A percentile compares a stretch with the other conserved stretches of the same genome.
Conservation (phyloP, 2,329 filamentous ascomycete genomes). For the Clathrospora elynae region DNA sequence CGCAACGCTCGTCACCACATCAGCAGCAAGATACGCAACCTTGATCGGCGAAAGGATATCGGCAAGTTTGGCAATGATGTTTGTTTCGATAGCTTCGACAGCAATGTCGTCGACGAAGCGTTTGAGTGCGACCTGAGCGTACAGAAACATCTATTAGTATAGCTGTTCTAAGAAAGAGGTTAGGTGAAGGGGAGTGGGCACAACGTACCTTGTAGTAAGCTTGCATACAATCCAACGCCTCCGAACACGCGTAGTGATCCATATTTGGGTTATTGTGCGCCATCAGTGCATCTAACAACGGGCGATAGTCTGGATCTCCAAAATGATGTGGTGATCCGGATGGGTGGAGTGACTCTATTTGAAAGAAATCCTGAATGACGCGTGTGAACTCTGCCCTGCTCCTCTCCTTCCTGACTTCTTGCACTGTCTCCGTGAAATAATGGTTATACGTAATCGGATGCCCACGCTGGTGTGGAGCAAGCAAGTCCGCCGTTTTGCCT, state of each 20-base stretch:
- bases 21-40: too few species aligned
- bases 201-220: conserved; percentile 54
- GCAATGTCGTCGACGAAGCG: too few species aligned
- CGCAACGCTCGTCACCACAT: too few species aligned
- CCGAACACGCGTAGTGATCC: conserved; percentile 46
- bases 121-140: too few species aligned
- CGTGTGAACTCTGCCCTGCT: conserved; percentile 31
- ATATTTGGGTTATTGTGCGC: conserved; percentile 42
- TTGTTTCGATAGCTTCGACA: too few species aligned
- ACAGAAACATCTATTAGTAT: too few species aligned
- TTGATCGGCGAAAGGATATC: too few species aligned
- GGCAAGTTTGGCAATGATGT: too few species aligned
- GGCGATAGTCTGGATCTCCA: conserved; percentile 9
- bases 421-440: conserved; percentile 45
- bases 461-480: conserved; percentile 1
- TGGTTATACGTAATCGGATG: conserved; percentile 53
- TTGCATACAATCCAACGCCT: conserved; percentile 37
- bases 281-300: conserved; percentile 10
- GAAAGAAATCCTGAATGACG: conserved; percentile 5
- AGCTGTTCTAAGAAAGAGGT: too few species aligned
- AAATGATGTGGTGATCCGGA: conserved; percentile 4
- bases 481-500: conserved; percentile 4
- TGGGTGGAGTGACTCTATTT: conserved; percentile 2
- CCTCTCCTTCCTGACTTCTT: conserved; percentile 33
- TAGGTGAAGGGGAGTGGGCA: too few species aligned